These are phyloP conservation scores for Pleurotus cornucopiae DNA, from an alignment of 768 basidiomycete species.

Conservation along the genomic window DNA sequence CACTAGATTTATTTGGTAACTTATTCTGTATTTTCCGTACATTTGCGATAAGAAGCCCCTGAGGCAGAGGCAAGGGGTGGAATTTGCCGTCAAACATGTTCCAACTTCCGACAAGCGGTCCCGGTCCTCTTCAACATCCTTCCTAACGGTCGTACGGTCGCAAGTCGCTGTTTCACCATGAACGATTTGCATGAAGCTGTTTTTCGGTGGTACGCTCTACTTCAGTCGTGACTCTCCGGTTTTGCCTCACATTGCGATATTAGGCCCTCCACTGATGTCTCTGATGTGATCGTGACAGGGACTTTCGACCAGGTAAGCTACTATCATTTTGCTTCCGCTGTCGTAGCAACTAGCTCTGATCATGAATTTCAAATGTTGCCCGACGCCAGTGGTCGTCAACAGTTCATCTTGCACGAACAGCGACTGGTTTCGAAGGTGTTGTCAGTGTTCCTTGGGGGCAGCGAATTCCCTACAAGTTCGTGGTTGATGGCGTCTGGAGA, in stretches of 20 bases:
- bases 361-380: neutral
- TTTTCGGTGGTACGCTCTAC: conserved; percentile 42
- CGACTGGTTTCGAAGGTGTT: conserved; percentile 51
- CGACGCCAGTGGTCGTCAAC: conserved; percentile 56
- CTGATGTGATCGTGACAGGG: conserved; percentile 65
- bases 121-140: neutral
- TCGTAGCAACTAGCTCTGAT: neutral
- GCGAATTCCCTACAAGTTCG: conserved; percentile 71
- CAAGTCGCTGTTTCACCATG: conserved; percentile 18
- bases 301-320: conserved; percentile 70
- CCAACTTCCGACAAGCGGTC: neutral
- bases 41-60: no score
- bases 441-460: conserved; percentile 56
- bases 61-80: no score
- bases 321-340: conserved; percentile 10
- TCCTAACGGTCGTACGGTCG: neutral
- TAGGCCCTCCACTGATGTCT: conserved; percentile 59
- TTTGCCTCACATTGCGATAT: neutral
- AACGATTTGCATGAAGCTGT: conserved; percentile 45
- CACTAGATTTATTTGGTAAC: conserved; percentile 6
- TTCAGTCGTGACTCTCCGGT: neutral
- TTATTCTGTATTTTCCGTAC: neutral
- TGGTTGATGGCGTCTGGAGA: conserved; percentile 72
- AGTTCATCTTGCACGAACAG: conserved; percentile 46
- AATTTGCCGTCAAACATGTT: conserved; percentile 2